phyloP scores from a whole-genome alignment of 2,329 filamentous ascomycete genomes.

The Aspergillus brasiliensis region DNA sequence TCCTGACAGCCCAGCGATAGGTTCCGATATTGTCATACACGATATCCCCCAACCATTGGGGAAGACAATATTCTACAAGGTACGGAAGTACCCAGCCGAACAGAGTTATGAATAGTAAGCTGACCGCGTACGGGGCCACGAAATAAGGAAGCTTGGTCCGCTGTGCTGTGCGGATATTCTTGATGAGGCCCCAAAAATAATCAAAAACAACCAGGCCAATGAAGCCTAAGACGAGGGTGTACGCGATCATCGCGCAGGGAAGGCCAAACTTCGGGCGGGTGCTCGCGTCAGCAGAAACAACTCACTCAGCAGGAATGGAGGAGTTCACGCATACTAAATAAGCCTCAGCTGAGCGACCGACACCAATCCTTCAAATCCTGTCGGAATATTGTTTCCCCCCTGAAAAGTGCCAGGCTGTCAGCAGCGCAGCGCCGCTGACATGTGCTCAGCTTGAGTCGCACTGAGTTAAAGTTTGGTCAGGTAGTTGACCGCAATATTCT shows the following conservation, averaged over 20 bases:
- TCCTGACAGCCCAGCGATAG: slow-evolving; percentile 19
- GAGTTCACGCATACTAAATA: not conserved
- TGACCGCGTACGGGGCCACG: slow-evolving; percentile 5
- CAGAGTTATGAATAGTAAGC: slow-evolving; percentile 5
- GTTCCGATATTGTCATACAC: slow-evolving; percentile 7
- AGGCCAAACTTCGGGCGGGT: not conserved
- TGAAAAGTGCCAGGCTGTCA: not conserved
- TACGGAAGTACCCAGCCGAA: slow-evolving; percentile 10
- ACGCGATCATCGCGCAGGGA: slow-evolving; percentile 7
- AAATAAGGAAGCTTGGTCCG: slow-evolving; percentile 16
- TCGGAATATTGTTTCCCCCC: not conserved
- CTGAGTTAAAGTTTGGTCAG: not conserved
- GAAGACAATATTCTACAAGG: slow-evolving; percentile 15
- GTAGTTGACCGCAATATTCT: not conserved
- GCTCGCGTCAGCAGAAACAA: not conserved
- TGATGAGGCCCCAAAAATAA: slow-evolving; percentile 1
- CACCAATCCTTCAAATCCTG: not conserved
- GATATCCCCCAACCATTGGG: slow-evolving; percentile 16
- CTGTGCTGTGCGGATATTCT: slow-evolving; percentile 29
- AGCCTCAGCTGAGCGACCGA: not conserved
- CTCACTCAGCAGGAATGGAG: not conserved
- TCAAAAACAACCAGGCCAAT: slow-evolving; percentile 3
- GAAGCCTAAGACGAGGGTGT: slow-evolving; percentile 7
- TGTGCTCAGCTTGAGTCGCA: not conserved
- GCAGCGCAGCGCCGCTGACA: not conserved